Base-by-base conservation (phyloP, 768 basidiomycete genomes). In the Tulasnella sp. region DNA sequence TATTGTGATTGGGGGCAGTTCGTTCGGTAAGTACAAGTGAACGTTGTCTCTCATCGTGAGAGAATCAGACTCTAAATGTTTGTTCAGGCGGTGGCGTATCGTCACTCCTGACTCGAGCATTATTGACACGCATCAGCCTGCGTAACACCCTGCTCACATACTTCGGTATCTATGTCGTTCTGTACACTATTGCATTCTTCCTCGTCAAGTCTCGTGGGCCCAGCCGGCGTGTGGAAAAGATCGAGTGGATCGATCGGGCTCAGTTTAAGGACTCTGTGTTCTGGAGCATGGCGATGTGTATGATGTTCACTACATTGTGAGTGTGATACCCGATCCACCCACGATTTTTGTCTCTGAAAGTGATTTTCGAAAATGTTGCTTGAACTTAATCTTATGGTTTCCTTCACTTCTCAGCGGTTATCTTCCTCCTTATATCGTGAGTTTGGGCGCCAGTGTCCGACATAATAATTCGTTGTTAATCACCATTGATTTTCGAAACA, bases 201-300 rank as follows among this genome's bases (percentile, higher is more conserved):
- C 60, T 73, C 64, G 65, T 74, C 54, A 67, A 70, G 23, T 70
- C 70, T 44, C 70, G 23, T 44, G 56, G 2, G 62, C 67, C 7
- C 51, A 27, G 21, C 11, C 24, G 63, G 1, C 38, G 19, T 15
- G 29, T 32, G 15, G 41, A 4, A 19, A 21, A 27, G 55, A 52
- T 62, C 27, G 50, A 62, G n/a, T 64, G 64, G 64, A 48, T 64
- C 24, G 61, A 65, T 41, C 34, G 45, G 24, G 24, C 42, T 8
- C 32, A 58, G 21, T 61, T 65, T 42, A 7, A 34, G 7, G 61
- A 64, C 42, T 54, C 47, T 3, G 56, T 62, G 11, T 74, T 73
- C 56, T 73, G 71, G 67, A 73, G 72, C 51, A 56, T 73, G 15
- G 67, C 68, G 1, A 27, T 64, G 8, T 72, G 69, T 47, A 66